Evolutionary conservation across 1,284 basidiomycete genomes (phyloP), one percentile per base, ranked within the genome.

Genomic region (Trametes versicolor): DNA sequence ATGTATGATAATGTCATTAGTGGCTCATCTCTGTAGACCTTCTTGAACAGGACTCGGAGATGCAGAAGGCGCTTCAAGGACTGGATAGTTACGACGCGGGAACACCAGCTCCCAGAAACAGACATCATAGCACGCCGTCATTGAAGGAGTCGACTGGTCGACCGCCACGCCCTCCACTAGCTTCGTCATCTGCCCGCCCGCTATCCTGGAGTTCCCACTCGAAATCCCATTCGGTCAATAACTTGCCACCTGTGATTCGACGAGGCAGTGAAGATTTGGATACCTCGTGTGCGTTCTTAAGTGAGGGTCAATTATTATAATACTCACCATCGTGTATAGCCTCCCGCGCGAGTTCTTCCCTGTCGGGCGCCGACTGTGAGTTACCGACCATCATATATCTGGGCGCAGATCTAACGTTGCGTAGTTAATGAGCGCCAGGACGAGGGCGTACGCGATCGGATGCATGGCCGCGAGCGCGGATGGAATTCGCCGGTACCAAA

Each of bases 21-120:
- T 13, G 34, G n/a, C 54, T 60, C 4, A 47, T 63, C 50, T 39
- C 34, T 51, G 8, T 13, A 92, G 90, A 93, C 77, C 81, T 93
- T 17, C 75, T 93, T 65, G 89, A 90, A 21, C 83, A 86, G 59
- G 88, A 92, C 71, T 90, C 89, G 2, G 88, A 89, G 70, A 92
- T 93, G 91, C 87, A 87, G 60, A 81, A 85, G 54, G 86, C 81
- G n/a, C 84, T 93, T 73, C 81, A 85, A 43, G 85, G 80, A 17
- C 72, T 85, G 59, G 84, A 87, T 55, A 87, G 82, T 69, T 85
- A 79, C 68, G 84, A 83, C 36, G 77, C 76, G 25, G 78, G 79
- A 62, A 56, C 71, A 13, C 43, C 74, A 12, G 60, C 61, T 8
- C 51, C 61, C 21, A 51, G 39, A 21, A 48, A 56, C 29, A 56